Evolutionary conservation across 2,329 filamentous ascomycete genomes (phyloP).

Genomic region (Hymenotorrendiella dingleyae): DNA sequence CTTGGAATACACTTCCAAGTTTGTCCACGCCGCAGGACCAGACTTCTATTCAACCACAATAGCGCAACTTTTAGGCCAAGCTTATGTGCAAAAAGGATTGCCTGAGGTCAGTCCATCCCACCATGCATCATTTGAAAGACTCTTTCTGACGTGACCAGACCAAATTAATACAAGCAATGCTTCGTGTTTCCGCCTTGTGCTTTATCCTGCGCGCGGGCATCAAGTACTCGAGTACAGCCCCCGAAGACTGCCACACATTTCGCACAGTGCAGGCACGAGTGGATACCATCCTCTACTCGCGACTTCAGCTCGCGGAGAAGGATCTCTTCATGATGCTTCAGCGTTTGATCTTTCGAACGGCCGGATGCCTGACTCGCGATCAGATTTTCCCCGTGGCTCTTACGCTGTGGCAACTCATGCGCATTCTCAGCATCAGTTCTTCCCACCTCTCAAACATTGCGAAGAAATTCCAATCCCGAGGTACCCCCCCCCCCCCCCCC

Average conservation of each 20-base stretch:
- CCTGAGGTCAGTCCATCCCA: slow-evolving; percentile 14
- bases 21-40: slow-evolving; percentile 20
- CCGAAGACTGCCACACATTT: slow-evolving; percentile 4
- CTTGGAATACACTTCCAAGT: slow-evolving; percentile 21
- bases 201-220: slow-evolving; percentile 24
- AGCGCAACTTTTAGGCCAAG: slow-evolving; percentile 21
- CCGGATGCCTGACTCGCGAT: slow-evolving; percentile 19
- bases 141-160: slow-evolving; percentile 11
- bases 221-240: slow-evolving; percentile 6
- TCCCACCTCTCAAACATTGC: slow-evolving; percentile 18
- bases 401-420: slow-evolving; percentile 22
- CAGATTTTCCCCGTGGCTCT: slow-evolving; percentile 24
- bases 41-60: slow-evolving; percentile 20
- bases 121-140: not conserved
- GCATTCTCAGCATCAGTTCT: slow-evolving; percentile 17
- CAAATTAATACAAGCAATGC: slow-evolving; percentile 17
- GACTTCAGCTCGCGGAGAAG: slow-evolving; percentile 18
- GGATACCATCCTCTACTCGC: slow-evolving; percentile 25
- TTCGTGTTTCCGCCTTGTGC: slow-evolving; percentile 17
- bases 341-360: slow-evolving; percentile 21
- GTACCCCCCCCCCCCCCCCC: slow-evolving; percentile 1
- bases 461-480: slow-evolving; percentile 11
- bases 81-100: slow-evolving; percentile 21
- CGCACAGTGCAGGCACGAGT: slow-evolving; percentile 21
- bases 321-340: slow-evolving; percentile 22